These are phyloP conservation scores for Calocybe cyanea DNA, from an alignment of 768 basidiomycete genomes.

Conservation along the genomic window DNA sequence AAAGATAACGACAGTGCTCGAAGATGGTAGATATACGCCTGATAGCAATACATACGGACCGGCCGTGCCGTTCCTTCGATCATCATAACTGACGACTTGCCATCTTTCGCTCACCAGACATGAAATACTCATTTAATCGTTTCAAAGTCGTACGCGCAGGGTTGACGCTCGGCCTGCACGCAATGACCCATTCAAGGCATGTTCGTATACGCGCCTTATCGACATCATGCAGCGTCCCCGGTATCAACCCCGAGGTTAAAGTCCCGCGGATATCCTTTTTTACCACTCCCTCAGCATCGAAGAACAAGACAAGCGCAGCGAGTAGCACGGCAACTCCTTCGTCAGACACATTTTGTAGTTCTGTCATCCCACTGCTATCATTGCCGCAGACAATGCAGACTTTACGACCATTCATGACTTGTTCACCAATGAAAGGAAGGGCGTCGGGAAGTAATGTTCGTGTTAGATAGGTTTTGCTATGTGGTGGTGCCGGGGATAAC, in stretches of 20 bases:
- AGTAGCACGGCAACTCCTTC: slow-evolving; percentile 13
- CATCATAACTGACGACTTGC: no score
- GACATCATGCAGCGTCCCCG: neutral
- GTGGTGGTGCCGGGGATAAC: slow-evolving; percentile 14
- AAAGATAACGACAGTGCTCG: neutral
- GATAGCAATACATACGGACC: neutral
- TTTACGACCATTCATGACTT: slow-evolving; percentile 4
- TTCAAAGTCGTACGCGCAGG: slow-evolving; percentile 82
- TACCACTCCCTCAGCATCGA: slow-evolving; percentile 2
- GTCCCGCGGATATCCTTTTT: no score
- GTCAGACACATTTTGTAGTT: neutral
- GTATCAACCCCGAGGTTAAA: neutral
- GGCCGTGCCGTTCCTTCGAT: neutral
- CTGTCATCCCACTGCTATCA: neutral
- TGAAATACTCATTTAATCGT: slow-evolving; percentile 69
- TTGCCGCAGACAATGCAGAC: slow-evolving; percentile 7
- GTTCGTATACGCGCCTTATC: slow-evolving; percentile 66
- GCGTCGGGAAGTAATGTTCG: slow-evolving; percentile 8
- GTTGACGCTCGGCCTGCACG: slow-evolving; percentile 70
- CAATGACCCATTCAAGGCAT: slow-evolving; percentile 84
- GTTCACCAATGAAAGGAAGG: slow-evolving; percentile 9
- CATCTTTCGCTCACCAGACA: slow-evolving; percentile 28
- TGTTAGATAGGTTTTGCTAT: slow-evolving; percentile 8
- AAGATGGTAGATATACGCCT: no score
- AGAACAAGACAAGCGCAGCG: slow-evolving; percentile 11